These are phyloP conservation scores for Carex littledalei DNA, from an alignment of 176 grass and related monocot genomes.

Conservation along the genomic window DNA sequence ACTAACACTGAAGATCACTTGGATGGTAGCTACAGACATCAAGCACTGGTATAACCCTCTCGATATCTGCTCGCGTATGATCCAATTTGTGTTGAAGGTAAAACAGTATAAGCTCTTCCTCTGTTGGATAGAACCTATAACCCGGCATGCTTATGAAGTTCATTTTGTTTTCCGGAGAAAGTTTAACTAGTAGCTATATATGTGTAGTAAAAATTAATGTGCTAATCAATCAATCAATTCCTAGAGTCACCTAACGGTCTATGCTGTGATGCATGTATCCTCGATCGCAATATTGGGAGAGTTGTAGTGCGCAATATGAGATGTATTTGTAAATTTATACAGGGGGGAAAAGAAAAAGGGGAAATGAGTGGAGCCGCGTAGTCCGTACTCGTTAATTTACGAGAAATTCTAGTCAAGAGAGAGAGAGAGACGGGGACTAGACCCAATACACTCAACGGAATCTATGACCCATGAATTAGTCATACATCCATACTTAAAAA, in stretches of 20 bases:
- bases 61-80: conserved; percentile 26
- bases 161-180: neutral
- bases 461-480: neutral
- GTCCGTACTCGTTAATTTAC: neutral
- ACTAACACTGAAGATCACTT: conserved; percentile 43
- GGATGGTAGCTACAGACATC: conserved; percentile 59
- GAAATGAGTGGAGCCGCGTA: neutral
- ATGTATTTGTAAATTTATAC: neutral
- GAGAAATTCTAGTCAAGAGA: neutral
- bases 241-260: neutral
- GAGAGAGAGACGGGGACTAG: neutral
- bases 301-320: neutral
- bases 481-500: neutral
- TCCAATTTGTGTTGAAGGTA: conserved; percentile 58
- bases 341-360: neutral
- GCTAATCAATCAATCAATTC: neutral
- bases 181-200: neutral
- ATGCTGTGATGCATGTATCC: neutral
- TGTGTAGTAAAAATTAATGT: neutral
- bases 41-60: conserved; percentile 53
- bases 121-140: conserved; percentile 76
- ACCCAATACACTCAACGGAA: neutral
- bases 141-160: conserved; percentile 27
- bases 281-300: neutral
- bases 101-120: conserved; percentile 69